phyloP scores from a whole-genome alignment of 2,329 filamentous ascomycete genomes.

The Chalaropsis ovoidea region DNA sequence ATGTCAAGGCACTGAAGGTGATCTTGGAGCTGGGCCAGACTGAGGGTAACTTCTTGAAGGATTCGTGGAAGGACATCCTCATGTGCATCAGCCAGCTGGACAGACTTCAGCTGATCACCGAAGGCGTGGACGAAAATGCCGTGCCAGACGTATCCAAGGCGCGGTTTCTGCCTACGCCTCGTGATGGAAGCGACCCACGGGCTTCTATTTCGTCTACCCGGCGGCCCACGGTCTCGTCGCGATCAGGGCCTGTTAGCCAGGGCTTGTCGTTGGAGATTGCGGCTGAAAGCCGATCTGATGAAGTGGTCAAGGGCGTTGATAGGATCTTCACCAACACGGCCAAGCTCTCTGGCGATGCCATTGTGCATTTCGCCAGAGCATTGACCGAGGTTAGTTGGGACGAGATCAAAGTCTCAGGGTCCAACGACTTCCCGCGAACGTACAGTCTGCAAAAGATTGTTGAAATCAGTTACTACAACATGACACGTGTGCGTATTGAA shows the following conservation, averaged over 20 bases:
- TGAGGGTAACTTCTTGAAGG: constrained; percentile 78
- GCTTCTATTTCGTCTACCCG: constrained; percentile 51
- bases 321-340: constrained; percentile 95
- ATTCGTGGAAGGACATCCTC: constrained; percentile 91
- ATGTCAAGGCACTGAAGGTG: constrained; percentile 86
- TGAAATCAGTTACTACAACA: constrained; percentile 99
- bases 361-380: constrained; percentile 87
- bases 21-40: constrained; percentile 85
- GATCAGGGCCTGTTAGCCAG: constrained; percentile 38
- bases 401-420: constrained; percentile 93
- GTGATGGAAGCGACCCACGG: constrained; percentile 48
- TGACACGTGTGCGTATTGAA: constrained; percentile 95
- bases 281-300: constrained; percentile 81
- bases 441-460: constrained; percentile 98
- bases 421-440: constrained; percentile 88
- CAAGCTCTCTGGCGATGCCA: constrained; percentile 83
- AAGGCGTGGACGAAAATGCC: constrained; percentile 83
- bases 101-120: constrained; percentile 85
- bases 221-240: constrained; percentile 28
- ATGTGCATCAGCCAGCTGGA: constrained; percentile 95
- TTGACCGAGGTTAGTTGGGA: constrained; percentile 97
- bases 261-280: constrained; percentile 70
- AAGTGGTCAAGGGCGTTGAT: constrained; percentile 86
- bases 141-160: constrained; percentile 87
- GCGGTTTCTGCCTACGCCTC: constrained; percentile 54